These are phyloP conservation scores for Metarhizium robertsii DNA, from an alignment of 2,329 filamentous ascomycete genomes.

Conservation along the genomic window DNA sequence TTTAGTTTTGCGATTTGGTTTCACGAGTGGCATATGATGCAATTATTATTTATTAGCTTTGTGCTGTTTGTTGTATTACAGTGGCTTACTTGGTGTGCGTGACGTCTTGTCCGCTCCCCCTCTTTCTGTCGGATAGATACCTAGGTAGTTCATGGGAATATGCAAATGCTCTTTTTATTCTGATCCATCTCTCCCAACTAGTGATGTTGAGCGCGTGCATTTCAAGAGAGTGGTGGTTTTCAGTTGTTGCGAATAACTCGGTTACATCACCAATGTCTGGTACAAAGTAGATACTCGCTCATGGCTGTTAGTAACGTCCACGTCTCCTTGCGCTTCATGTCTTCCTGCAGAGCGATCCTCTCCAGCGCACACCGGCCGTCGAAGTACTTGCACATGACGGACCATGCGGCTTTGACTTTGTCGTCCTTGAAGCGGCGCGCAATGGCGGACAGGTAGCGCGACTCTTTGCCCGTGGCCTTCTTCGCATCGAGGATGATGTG, in stretches of 20 bases:
- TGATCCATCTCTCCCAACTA: too few species aligned
- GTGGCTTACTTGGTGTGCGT: neutral
- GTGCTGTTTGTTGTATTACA: neutral
- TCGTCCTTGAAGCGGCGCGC: slow-evolving; percentile 43
- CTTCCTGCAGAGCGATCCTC: slow-evolving; percentile 75
- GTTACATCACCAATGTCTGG: slow-evolving; percentile 54
- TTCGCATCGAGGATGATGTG: slow-evolving; percentile 71
- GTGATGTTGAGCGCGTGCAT: neutral
- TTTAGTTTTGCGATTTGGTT: neutral
- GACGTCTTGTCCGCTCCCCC: neutral
- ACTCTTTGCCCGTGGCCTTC: slow-evolving; percentile 68
- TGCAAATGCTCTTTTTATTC: too few species aligned
- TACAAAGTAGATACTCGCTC: slow-evolving; percentile 58
- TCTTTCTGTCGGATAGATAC: too few species aligned
- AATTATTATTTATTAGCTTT: neutral
- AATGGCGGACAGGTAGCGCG: slow-evolving; percentile 58
- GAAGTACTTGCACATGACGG: slow-evolving; percentile 71
- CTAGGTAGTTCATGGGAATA: too few species aligned
- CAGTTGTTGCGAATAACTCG: neutral
- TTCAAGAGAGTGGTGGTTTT: neutral
- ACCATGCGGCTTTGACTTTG: slow-evolving; percentile 59
- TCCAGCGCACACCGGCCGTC: slow-evolving; percentile 81
- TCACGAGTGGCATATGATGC: neutral
- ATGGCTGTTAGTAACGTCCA: slow-evolving; percentile 57
- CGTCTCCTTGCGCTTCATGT: slow-evolving; percentile 75